A percentile compares a stretch with the other conserved stretches of the same genome.
Conservation (phyloP, 2,329 filamentous ascomycete genomes). For the Acephala macrosclerotiorum region DNA sequence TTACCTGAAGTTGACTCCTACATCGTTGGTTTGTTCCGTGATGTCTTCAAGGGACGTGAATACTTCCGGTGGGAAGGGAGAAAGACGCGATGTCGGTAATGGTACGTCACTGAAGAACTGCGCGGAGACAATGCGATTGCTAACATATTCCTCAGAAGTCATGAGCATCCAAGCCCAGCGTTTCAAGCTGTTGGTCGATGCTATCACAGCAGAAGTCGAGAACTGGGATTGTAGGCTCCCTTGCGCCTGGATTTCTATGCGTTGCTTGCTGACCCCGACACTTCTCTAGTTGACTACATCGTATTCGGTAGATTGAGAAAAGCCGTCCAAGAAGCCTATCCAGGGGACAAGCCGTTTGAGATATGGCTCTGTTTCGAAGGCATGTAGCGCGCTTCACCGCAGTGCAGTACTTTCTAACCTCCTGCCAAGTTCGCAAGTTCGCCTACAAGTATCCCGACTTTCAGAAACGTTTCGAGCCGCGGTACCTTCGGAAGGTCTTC, state of each 20-base stretch:
- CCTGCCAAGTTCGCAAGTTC: background rate
- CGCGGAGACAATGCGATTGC: background rate
- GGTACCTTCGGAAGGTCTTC: too few relatives aligned
- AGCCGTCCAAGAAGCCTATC: background rate
- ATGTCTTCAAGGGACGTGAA: too few relatives aligned
- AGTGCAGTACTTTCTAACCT: too few relatives aligned
- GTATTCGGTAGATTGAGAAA: background rate
- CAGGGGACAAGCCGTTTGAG: background rate
- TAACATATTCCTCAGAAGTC: background rate
- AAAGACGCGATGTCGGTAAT: background rate
- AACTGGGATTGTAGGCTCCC: background rate
- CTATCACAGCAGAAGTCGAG: background rate
- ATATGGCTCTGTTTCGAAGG: background rate
- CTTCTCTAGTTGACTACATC: background rate
- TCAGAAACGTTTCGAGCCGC: too few relatives aligned
- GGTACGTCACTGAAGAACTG: background rate
- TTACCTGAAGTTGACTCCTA: too few relatives aligned
- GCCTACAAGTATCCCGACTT: too few relatives aligned
- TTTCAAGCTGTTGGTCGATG: background rate
- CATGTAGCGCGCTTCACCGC: too few relatives aligned
- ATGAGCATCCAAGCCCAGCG: background rate
- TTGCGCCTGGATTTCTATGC: background rate
- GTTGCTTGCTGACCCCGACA: background rate
- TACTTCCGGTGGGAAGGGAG: background rate
- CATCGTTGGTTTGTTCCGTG: too few relatives aligned